phyloP scores from a whole-genome alignment of 176 grass and related monocot genomes.

The Ensete glaucum region DNA sequence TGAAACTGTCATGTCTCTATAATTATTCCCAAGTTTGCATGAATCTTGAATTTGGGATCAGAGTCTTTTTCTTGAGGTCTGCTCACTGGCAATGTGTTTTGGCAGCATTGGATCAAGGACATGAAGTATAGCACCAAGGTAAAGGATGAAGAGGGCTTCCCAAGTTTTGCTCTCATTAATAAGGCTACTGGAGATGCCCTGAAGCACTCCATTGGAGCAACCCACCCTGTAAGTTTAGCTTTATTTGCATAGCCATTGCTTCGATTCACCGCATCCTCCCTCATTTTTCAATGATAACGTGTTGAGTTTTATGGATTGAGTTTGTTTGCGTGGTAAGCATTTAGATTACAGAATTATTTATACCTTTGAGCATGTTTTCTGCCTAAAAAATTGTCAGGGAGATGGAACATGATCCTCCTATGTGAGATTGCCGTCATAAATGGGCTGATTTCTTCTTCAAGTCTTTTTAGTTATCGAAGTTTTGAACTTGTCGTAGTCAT shows the following conservation, averaged over 20 bases:
- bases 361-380: too few species aligned
- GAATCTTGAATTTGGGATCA: background rate
- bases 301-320: background rate
- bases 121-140: slow-evolving; percentile 50
- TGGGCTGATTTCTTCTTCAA: too few species aligned
- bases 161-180: slow-evolving; percentile 63
- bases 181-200: slow-evolving; percentile 72
- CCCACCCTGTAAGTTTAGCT: slow-evolving; percentile 38
- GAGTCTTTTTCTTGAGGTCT: background rate
- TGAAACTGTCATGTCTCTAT: too few species aligned
- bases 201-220: slow-evolving; percentile 78
- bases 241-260: background rate
- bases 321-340: too few species aligned
- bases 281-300: background rate
- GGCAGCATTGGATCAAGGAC: slow-evolving; percentile 70
- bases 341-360: too few species aligned
- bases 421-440: too few species aligned
- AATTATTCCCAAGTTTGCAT: too few species aligned
- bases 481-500: too few species aligned
- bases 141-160: slow-evolving; percentile 66
- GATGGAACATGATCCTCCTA: too few species aligned
- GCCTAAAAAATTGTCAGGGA: too few species aligned
- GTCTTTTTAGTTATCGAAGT: too few species aligned
- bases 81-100: slow-evolving; percentile 2
- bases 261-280: background rate